phyloP scores from a whole-genome alignment of 2,329 filamentous ascomycete genomes.

The Fusarium mangiferae region DNA sequence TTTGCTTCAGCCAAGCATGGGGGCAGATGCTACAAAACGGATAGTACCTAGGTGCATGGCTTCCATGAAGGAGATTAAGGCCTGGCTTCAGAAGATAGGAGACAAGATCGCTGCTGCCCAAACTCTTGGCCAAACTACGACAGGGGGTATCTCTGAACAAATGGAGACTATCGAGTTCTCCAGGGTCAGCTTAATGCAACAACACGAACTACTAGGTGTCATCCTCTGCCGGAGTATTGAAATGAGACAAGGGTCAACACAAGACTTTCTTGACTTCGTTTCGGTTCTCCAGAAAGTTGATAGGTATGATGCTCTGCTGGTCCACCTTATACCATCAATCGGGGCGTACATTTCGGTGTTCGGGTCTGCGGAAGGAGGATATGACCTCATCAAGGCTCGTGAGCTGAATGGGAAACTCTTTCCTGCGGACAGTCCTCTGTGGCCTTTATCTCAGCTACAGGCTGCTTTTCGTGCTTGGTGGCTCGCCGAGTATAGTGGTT shows the following conservation, averaged over 20 bases:
- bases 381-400: constrained; percentile 74
- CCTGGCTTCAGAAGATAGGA: constrained; percentile 77
- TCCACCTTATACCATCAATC: constrained; percentile 86
- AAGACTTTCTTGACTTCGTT: constrained; percentile 80
- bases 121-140: constrained; percentile 71
- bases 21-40: constrained; percentile 59
- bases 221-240: constrained; percentile 83
- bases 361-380: constrained; percentile 78
- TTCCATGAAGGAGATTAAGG: constrained; percentile 80
- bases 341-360: constrained; percentile 81
- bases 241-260: constrained; percentile 73
- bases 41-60: constrained; percentile 80
- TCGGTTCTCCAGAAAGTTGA: constrained; percentile 75
- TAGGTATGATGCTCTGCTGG: constrained; percentile 76
- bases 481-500: constrained; percentile 92
- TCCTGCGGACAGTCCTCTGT: constrained; percentile 73
- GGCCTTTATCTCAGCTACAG: constrained; percentile 79
- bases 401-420: constrained; percentile 76
- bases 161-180: constrained; percentile 85
- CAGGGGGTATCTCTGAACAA: constrained; percentile 65
- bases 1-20: constrained; percentile 47
- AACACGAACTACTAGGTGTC: constrained; percentile 89
- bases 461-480: constrained; percentile 85
- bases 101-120: constrained; percentile 81
- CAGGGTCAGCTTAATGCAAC: constrained; percentile 80